phyloP scores from a whole-genome alignment of 306 rosid genomes.

The Begonia fuchsioides region DNA sequence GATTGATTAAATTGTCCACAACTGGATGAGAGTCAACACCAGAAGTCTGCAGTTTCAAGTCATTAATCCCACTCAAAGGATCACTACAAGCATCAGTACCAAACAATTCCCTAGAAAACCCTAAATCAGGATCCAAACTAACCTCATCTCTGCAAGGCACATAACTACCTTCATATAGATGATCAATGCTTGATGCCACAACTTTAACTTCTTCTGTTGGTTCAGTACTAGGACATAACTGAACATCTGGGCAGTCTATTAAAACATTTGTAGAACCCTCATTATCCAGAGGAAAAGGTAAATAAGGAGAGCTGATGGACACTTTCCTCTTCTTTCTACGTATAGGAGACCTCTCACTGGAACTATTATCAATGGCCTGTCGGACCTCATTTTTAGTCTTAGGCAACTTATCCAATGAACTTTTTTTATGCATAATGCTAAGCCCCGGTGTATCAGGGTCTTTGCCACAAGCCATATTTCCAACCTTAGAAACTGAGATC shows the following conservation, averaged over 20 bases:
- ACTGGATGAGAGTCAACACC: conserved; percentile 16
- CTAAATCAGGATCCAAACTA: conserved; percentile 14
- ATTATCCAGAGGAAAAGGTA: conserved; percentile 17
- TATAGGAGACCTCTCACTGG: conserved; percentile 15
- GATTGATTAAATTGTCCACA: conserved; percentile 18
- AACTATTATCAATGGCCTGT: conserved; percentile 14
- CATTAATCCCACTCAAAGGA: conserved; percentile 11
- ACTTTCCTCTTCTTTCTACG: conserved; percentile 28
- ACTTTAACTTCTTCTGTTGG: conserved; percentile 17
- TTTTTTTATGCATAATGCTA: conserved; percentile 15
- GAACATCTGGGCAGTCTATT: conserved; percentile 23
- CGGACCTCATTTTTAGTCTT: conserved; percentile 19
- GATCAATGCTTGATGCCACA: conserved; percentile 17
- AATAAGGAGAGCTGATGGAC: conserved; percentile 11
- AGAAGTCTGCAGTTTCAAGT: conserved; percentile 21
- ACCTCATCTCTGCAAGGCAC: conserved; percentile 23
- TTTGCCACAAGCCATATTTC: conserved; percentile 24
- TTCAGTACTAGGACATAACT: conserved; percentile 19
- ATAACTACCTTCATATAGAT: conserved; percentile 13
- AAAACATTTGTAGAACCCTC: conserved; percentile 18
- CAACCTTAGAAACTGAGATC: conserved; percentile 23
- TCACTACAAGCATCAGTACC: conserved; percentile 20
- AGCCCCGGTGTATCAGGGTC: conserved; percentile 13
- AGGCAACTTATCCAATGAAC: conserved; percentile 12
- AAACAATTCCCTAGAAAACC: conserved; percentile 21